These are phyloP conservation scores for Moesziomyces antarcticus DNA, from an alignment of 1,284 basidiomycete genomes.

Conservation along the genomic window DNA sequence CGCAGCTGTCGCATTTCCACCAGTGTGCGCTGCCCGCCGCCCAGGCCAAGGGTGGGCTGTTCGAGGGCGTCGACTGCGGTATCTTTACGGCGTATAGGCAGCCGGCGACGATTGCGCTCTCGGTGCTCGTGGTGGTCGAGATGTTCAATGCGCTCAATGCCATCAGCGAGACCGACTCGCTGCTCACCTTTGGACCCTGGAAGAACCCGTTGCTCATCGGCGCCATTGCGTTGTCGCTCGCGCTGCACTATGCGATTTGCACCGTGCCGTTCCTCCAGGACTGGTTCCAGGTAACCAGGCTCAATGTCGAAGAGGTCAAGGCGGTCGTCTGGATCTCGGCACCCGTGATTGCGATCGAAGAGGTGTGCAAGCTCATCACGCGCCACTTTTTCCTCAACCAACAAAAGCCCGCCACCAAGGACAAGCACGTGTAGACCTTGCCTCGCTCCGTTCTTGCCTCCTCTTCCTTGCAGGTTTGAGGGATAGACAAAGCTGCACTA, in stretches of 20 bases:
- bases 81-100: constrained; percentile 91
- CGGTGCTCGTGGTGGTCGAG: constrained; percentile 91
- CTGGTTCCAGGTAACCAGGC: constrained; percentile 85
- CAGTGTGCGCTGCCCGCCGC: constrained; percentile 72
- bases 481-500: no score
- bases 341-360: constrained; percentile 90
- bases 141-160: constrained; percentile 99
- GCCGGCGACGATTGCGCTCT: constrained; percentile 89
- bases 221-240: constrained; percentile 85
- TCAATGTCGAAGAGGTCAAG: constrained; percentile 93
- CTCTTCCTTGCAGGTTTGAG: not conserved
- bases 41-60: constrained; percentile 69
- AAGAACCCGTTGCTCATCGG: constrained; percentile 83
- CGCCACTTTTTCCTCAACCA: constrained; percentile 9
- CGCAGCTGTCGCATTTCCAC: constrained; percentile 80
- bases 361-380: constrained; percentile 68
- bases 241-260: constrained; percentile 89
- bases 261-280: constrained; percentile 71
- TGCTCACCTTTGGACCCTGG: constrained; percentile 89
- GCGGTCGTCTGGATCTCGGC: constrained; percentile 89
- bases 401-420: not conserved
- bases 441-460: not conserved
- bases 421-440: constrained; percentile 18
- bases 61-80: constrained; percentile 88
- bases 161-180: constrained; percentile 94